Conservation (phyloP, 1,284 basidiomycete species). For the Irpex sp. region DNA sequence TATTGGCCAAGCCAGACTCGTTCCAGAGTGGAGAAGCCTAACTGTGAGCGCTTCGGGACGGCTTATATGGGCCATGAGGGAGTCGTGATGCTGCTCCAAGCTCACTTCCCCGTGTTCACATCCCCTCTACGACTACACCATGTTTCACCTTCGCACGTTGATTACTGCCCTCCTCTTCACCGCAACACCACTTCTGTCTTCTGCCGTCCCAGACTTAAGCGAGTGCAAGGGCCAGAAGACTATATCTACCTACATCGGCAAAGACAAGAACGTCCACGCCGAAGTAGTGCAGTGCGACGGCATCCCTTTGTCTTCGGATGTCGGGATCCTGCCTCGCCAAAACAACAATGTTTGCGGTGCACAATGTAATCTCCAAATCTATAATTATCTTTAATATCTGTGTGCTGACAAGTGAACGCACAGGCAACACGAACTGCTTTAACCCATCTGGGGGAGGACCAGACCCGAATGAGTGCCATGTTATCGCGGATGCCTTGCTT, state of each 20-base stretch:
- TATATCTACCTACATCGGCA: slow-evolving; percentile 30
- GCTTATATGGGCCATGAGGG: background rate
- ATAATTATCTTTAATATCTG: background rate
- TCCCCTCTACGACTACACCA: background rate
- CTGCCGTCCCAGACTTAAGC: slow-evolving; percentile 66
- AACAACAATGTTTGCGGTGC: slow-evolving; percentile 37
- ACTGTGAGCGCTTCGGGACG: background rate
- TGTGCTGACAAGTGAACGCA: background rate
- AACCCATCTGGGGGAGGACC: slow-evolving; percentile 41
- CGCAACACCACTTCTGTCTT: background rate
- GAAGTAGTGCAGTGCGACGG: slow-evolving; percentile 2
- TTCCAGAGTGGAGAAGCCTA: background rate
- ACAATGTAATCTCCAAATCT: slow-evolving; percentile 29
- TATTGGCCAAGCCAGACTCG: background rate
- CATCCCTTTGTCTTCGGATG: slow-evolving; percentile 1
- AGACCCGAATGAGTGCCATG: slow-evolving; percentile 41
- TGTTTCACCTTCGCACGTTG: background rate
- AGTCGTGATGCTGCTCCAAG: background rate
- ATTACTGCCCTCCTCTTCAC: background rate
- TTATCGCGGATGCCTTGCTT: slow-evolving; percentile 44
- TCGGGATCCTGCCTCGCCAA: slow-evolving; percentile 17
- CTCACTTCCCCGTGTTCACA: background rate
- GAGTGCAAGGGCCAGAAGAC: slow-evolving; percentile 40
- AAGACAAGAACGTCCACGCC: slow-evolving; percentile 30
- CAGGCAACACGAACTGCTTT: slow-evolving; percentile 43